Percentiles rank a stretch among this genome's conserved stretches.
These are phyloP conservation scores for Fraxinus pennsylvanica DNA, from an alignment of 257 asterid genomes.

Conservation along the genomic window DNA sequence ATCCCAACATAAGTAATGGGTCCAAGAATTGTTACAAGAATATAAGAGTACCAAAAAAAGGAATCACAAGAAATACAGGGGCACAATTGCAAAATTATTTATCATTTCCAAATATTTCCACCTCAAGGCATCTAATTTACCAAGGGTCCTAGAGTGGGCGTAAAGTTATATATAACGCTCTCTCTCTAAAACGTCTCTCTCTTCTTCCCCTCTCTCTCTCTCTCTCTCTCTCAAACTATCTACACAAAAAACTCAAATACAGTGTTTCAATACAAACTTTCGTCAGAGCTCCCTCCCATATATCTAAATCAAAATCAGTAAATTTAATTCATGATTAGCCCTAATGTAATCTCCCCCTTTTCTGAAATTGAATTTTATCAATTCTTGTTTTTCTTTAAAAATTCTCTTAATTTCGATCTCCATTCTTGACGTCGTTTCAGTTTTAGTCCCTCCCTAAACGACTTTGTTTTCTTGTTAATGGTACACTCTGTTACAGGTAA, in stretches of 20 bases:
- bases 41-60: background rate
- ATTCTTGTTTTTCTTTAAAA: conserved; percentile 14
- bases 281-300: conserved; percentile 42
- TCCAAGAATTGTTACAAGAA: background rate
- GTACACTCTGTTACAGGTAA: conserved; percentile 48
- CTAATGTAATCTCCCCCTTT: conserved; percentile 20
- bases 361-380: conserved; percentile 3
- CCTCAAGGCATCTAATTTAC: conserved; percentile 33
- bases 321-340: conserved; percentile 5
- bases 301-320: conserved; percentile 24
- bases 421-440: conserved; percentile 40
- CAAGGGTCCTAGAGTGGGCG: conserved; percentile 50
- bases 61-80: background rate
- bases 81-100: conserved; percentile 20
- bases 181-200: conserved; percentile 23
- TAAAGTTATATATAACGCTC: conserved; percentile 47
- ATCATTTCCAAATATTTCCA: conserved; percentile 25
- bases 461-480: conserved; percentile 25
- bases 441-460: conserved; percentile 29
- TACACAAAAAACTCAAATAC: conserved; percentile 42
- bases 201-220: conserved; percentile 34
- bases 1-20: background rate
- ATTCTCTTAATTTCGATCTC: conserved; percentile 41
- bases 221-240: conserved; percentile 36
- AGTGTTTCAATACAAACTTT: conserved; percentile 36